Evolutionary conservation across 441 rosid species (phyloP).

Genomic region (Pelargonium fulgidum): DNA sequence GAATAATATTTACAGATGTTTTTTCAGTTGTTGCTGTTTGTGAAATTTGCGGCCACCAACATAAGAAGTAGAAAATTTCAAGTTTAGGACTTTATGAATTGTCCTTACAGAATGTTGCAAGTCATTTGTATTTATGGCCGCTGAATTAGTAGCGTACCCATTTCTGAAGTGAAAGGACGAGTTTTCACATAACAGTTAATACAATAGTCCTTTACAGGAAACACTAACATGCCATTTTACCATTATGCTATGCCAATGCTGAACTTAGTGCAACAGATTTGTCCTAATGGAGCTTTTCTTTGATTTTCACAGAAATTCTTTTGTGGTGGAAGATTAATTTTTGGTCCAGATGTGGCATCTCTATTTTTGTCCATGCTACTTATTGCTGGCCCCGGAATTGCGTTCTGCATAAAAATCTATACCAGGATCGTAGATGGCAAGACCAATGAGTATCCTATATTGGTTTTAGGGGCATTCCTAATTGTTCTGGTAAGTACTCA

Average conservation of each 20-base stretch:
- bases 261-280: neutral
- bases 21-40: too few relatives aligned
- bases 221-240: neutral
- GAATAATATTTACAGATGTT: too few relatives aligned
- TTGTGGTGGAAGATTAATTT: conserved; percentile 73
- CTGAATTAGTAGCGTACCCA: too few relatives aligned
- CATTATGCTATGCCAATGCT: neutral
- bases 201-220: neutral
- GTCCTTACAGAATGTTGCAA: neutral
- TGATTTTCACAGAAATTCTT: conserved; percentile 49
- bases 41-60: too few relatives aligned
- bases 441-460: conserved; percentile 31
- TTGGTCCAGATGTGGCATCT: conserved; percentile 83
- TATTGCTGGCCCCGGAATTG: conserved; percentile 63
- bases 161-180: neutral
- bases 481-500: conserved; percentile 43
- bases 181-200: too few relatives aligned
- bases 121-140: neutral
- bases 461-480: conserved; percentile 40
- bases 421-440: conserved; percentile 24
- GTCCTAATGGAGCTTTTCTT: conserved; percentile 16
- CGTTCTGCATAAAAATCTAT: conserved; percentile 57
- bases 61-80: too few relatives aligned
- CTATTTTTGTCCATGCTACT: conserved; percentile 50
- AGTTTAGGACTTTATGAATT: neutral